Evolutionary conservation across 176 grass and related monocot species (phyloP), one percentile per base, ranked within the genome.

Genomic region (Carex cristatella): DNA sequence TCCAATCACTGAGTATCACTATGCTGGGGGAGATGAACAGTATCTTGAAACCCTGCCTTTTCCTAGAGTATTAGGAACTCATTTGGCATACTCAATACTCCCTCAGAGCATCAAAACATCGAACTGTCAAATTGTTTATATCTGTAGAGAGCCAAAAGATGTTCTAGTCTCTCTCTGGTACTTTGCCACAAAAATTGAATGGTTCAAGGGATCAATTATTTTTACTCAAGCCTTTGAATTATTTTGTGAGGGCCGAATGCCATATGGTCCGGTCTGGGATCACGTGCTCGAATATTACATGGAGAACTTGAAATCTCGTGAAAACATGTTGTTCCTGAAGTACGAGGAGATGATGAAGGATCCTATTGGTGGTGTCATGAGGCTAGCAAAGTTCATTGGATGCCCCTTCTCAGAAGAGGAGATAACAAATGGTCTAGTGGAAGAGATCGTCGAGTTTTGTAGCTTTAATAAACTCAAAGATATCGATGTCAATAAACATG

Each of bases 291-390:
- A 67, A 40, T 88, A 88, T 63, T 84, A 68, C 77, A 27, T 62
- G 28, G 44, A 51, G 59, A 84, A 60, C 3, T 1, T 68, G 70
- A 32, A 35, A 3, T 46, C 2, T 2, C 68, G 42, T 5, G 8
- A 79, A 11, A 79, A 61, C 8, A 64, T 88, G 5, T 2, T 88
- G 4, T 79, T 84, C 42, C n/a, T 88, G 0, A 35, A 65, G 5
- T 88, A 88, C 60, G 81, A 88, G 59, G 81, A 84, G 1, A 79
- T 88, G 81, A 30, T 88, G 0, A 46, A 80, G 19, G n/a, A 79
- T 6, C 74, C 74, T 1, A 7, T 54, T 0, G 9, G n/a, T 32
- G 18, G 23, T 16, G 49, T 53, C 2, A 60, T 33, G 7, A 79
- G 3, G 7, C 23, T 79, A 31, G 69, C 42, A 44, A 48, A 13